These are phyloP conservation scores for Vitrella brassicaformis DNA, from an alignment of 73 alveolate genomes.

Conservation along the genomic window DNA sequence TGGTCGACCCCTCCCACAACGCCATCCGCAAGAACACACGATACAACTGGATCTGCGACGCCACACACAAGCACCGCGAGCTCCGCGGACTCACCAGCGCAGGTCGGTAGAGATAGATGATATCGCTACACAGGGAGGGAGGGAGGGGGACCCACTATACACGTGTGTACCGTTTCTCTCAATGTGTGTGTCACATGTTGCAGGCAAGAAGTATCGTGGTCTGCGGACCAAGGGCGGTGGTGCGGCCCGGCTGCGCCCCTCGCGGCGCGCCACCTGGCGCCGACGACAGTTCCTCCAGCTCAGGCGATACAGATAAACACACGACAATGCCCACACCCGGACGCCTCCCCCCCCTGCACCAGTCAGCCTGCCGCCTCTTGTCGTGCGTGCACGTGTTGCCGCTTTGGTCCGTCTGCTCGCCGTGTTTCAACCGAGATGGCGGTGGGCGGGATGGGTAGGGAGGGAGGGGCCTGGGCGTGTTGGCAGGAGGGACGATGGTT, in stretches of 20 bases:
- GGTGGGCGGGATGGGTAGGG: too few species aligned
- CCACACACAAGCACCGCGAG: slow-evolving; percentile 90
- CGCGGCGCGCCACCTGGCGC: slow-evolving; percentile 76
- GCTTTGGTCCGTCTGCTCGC: too few species aligned
- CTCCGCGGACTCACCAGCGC: slow-evolving; percentile 45
- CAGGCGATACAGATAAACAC: background rate
- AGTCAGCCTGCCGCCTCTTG: too few species aligned
- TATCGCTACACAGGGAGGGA: slow-evolving; percentile 69
- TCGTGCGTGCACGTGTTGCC: too few species aligned
- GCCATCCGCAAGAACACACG: slow-evolving; percentile 95
- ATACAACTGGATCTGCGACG: slow-evolving; percentile 92
- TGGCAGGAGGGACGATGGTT: too few species aligned
- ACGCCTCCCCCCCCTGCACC: too few species aligned
- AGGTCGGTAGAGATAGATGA: slow-evolving; percentile 87
- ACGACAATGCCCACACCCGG: too few species aligned
- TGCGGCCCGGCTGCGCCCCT: slow-evolving; percentile 62
- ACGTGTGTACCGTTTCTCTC: background rate
- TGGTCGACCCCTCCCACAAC: slow-evolving; percentile 95
- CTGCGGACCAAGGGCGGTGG: slow-evolving; percentile 76
- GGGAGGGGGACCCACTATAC: background rate
- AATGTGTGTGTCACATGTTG: slow-evolving; percentile 76
- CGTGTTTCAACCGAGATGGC: too few species aligned
- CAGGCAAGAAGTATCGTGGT: slow-evolving; percentile 95
- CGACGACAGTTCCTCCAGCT: background rate
- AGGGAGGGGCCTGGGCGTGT: too few species aligned